Evolutionary conservation across 805 yeast species (phyloP).

Genomic region (Kodamaea lidongshanica): DNA sequence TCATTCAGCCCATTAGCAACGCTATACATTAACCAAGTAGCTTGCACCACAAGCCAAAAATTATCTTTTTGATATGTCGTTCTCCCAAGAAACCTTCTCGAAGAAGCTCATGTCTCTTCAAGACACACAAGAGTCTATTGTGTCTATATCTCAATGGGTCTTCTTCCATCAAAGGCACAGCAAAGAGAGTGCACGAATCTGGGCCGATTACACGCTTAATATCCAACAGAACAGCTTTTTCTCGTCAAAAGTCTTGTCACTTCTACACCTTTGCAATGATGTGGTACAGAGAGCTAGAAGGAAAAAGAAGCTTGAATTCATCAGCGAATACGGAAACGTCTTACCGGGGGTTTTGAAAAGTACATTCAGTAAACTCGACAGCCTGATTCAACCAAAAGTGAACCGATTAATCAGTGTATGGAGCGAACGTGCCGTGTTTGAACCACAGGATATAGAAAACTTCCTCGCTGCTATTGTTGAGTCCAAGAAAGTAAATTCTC

Average conservation of each 20-base stretch:
- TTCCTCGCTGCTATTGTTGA: constrained; percentile 22
- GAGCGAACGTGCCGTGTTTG: constrained; percentile 48
- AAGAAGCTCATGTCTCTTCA: constrained; percentile 42
- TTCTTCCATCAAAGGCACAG: constrained; percentile 62
- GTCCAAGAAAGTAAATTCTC: too few species aligned
- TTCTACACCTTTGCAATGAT: constrained; percentile 72
- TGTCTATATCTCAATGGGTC: constrained; percentile 68
- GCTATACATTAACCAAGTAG: too few species aligned
- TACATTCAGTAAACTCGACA: constrained; percentile 26
- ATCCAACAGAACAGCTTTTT: constrained; percentile 7
- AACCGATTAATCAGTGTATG: constrained; percentile 51
- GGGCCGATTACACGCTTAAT: constrained; percentile 38
- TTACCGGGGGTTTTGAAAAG: constrained; percentile 37
- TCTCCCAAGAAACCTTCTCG: constrained; percentile 43
- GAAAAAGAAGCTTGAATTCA: constrained; percentile 51
- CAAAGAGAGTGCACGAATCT: constrained; percentile 43
- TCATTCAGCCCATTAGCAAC: too few species aligned
- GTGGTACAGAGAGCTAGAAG: constrained; percentile 73
- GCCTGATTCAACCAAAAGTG: constrained; percentile 40
- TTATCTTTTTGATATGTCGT: too few species aligned
- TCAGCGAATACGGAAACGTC: constrained; percentile 49
- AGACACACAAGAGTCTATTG: constrained; percentile 68
- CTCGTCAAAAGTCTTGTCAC: constrained; percentile 41
- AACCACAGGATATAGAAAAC: constrained; percentile 18
- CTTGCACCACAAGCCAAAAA: too few species aligned